Evolutionary conservation across 371 early-diverging fungal species (phyloP), one percentile per base, ranked within the genome.

Genomic region (Phascolomyces articulosus): DNA sequence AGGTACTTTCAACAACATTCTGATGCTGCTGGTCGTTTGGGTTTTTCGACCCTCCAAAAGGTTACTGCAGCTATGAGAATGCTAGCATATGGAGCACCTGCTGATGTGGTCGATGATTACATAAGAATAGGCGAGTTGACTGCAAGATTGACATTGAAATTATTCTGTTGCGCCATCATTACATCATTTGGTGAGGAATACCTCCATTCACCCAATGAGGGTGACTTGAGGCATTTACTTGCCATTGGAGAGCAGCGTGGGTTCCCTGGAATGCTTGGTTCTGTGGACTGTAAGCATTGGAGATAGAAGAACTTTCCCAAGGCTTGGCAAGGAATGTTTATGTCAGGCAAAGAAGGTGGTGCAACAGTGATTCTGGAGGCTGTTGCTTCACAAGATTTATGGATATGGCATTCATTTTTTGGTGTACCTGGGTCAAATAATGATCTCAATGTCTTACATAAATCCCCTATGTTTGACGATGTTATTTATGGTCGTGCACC

Each of bases 201-300:
- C 20, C 55, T 55, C 6, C 55, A 24, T 26, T 29, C 55, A 10
- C 55, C 55, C 10, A 55, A 55, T n/a, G 55, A 55, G 24, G 29
- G 24, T 10, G 55, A 55, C 29, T 26, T 55, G 29, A 55, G 24
- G 24, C 10, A 21, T 7, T 26, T 55, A 24, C 55, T 55, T 13
- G 55, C 55, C 3, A n/a, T 28, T 28, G 27, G 27, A 26, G 55
- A 55, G 29, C 4, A 11, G 11, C 55, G 55, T 23, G 55, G 55
- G 4, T 29, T 55, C 29, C 55, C 29, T 4, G 55, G 55, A 4
- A 55, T 26, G 55, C 26, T 55, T 7, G 55, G 55, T 3, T 55
- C 51, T 20, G 3, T 48, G 21, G 40, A 29, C 34, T 62, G 62
- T 13, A 62, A 51, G 53, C 62, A 18, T 38, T 62, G 54, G 47